These are phyloP conservation scores for Malus sieversii DNA, from an alignment of 306 rosid species.

Conservation along the genomic window DNA sequence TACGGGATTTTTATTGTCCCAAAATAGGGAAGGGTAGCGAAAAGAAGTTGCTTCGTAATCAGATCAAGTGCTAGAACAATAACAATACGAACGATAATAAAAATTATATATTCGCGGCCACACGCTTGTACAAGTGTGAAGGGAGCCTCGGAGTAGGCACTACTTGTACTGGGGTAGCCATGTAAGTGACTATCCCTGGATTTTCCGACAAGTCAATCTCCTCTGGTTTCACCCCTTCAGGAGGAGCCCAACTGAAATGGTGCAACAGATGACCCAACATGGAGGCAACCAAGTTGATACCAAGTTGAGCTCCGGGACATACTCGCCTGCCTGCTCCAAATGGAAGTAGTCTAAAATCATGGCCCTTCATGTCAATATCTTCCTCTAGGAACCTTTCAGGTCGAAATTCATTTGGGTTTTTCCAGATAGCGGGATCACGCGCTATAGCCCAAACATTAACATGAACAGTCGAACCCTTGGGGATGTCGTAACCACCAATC, in stretches of 20 bases:
- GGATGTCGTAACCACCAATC: conserved; percentile 80
- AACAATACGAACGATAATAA: background rate
- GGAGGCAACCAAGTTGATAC: conserved; percentile 67
- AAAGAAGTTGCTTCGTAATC: background rate
- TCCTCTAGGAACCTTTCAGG: conserved; percentile 82
- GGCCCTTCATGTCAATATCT: conserved; percentile 93
- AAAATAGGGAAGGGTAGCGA: background rate
- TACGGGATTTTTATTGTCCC: background rate
- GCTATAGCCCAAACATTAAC: conserved; percentile 87
- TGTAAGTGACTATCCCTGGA: conserved; percentile 72
- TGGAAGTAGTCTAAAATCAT: conserved; percentile 64
- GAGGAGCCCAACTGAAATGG: conserved; percentile 34
- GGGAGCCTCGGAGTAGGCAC: conserved; percentile 69
- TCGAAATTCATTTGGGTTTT: conserved; percentile 49
- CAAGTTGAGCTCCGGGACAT: conserved; percentile 84
- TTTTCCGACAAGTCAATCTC: conserved; percentile 74
- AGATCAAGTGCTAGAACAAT: too few relatives aligned
- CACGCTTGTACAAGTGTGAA: conserved; percentile 55
- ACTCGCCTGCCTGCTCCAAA: conserved; percentile 87
- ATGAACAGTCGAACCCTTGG: conserved; percentile 73
- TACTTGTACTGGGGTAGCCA: conserved; percentile 65
- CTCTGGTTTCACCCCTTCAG: conserved; percentile 37
- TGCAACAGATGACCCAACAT: conserved; percentile 86
- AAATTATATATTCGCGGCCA: conserved; percentile 37
- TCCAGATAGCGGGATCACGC: conserved; percentile 65